These are phyloP conservation scores for Gracilariopsis chorda DNA, from an alignment of 23 red algal genomes.

Conservation along the genomic window DNA sequence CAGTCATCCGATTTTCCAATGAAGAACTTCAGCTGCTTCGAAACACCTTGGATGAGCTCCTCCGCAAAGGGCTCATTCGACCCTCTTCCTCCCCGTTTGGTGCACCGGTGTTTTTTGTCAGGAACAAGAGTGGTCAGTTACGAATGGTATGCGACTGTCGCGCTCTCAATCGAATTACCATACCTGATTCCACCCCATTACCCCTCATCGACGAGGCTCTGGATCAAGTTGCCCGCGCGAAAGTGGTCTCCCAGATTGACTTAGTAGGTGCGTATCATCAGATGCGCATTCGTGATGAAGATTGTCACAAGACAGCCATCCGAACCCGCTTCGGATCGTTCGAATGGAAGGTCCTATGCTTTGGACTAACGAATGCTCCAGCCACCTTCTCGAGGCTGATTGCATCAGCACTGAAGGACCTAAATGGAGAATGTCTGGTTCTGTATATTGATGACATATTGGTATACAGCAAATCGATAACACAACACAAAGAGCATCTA, in stretches of 20 bases:
- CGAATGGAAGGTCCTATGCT: background rate
- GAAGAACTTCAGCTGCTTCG: background rate
- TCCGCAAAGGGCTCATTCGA: background rate
- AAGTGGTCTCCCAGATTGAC: background rate
- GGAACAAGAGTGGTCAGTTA: background rate
- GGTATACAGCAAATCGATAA: background rate
- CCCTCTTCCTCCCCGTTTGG: background rate
- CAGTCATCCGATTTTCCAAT: background rate
- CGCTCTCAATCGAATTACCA: background rate
- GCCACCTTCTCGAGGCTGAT: constrained; percentile 4
- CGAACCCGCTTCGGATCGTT: background rate
- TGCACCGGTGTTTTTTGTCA: background rate
- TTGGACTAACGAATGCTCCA: constrained; percentile 13
- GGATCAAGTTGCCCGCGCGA: background rate
- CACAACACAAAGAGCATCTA: background rate
- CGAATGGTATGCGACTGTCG: background rate
- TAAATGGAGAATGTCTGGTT: background rate
- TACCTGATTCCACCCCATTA: background rate
- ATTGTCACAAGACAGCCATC: background rate
- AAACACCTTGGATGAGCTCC: background rate
- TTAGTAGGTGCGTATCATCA: background rate
- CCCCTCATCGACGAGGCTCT: background rate
- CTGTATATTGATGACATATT: constrained; percentile 5
- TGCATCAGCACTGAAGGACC: background rate
- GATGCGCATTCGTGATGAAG: background rate